Evolutionary conservation across 163 green algal genomes (phyloP).

Genomic region (Prototheca wickerhamii): DNA sequence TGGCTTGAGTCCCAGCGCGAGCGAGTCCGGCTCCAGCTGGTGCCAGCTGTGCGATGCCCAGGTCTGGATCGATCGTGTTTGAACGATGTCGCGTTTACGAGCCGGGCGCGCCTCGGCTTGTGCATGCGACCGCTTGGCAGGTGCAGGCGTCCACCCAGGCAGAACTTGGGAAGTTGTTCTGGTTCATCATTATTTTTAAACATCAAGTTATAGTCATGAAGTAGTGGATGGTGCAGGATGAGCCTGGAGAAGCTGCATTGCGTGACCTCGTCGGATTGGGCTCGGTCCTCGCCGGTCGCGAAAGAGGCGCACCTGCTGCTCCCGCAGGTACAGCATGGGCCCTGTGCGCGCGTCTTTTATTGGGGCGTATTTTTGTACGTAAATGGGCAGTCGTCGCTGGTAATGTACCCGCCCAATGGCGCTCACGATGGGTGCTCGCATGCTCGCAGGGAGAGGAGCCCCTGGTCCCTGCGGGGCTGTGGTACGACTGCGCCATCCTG

Average conservation of each 20-base stretch:
- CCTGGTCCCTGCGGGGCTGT: constrained; percentile 30
- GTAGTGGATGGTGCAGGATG: background rate
- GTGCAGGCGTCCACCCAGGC: background rate
- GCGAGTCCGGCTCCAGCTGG: too few species aligned
- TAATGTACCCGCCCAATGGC: background rate
- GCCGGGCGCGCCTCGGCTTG: too few species aligned
- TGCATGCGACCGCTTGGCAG: background rate
- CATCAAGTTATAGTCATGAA: too few species aligned
- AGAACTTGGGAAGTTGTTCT: background rate
- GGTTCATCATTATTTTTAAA: background rate
- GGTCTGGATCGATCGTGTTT: constrained; percentile 5
- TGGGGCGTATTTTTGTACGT: background rate
- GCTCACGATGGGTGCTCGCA: background rate
- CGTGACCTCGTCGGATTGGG: constrained; percentile 9
- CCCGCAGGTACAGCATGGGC: background rate
- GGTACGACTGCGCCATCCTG: constrained; percentile 40
- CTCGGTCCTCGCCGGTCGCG: background rate
- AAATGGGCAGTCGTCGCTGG: background rate
- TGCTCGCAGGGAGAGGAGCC: constrained; percentile 14
- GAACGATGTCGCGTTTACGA: background rate
- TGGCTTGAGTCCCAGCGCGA: too few species aligned
- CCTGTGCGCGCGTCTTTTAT: background rate
- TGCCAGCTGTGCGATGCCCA: too few species aligned
- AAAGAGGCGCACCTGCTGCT: background rate
- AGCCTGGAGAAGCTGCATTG: constrained; percentile 1